Evolutionary conservation across 2,329 filamentous ascomycete species (phyloP).

Genomic region (Diaporthe ampelina): DNA sequence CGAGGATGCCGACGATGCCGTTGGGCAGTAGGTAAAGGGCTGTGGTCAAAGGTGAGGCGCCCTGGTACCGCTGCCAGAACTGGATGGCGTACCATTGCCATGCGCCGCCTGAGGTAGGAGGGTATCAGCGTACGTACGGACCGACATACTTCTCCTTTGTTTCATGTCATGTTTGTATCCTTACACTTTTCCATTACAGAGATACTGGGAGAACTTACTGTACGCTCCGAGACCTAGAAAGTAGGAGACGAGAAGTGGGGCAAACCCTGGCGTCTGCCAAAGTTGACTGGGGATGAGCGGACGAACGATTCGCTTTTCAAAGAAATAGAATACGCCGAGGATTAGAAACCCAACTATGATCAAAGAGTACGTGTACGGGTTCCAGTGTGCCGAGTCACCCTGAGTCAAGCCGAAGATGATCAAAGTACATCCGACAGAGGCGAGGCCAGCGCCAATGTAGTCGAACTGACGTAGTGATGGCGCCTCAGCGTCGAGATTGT

Average conservation of each 20-base stretch:
- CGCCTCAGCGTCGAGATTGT: not conserved
- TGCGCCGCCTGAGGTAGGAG: conserved; percentile 43
- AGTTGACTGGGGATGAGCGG: not conserved
- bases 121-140: not conserved
- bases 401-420: conserved; percentile 20
- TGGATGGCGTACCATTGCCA: conserved; percentile 56
- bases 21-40: conserved; percentile 61
- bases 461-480: not conserved
- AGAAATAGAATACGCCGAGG: not conserved
- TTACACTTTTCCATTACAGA: not conserved
- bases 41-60: conserved; percentile 54
- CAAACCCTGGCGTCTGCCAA: not conserved
- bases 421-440: conserved; percentile 2
- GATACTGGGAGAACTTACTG: not conserved
- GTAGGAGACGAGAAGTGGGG: not conserved
- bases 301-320: not conserved
- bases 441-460: not conserved
- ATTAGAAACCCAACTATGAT: not conserved
- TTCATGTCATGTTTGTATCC: not conserved
- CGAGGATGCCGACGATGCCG: conserved; percentile 58
- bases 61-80: conserved; percentile 55
- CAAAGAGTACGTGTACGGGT: conserved; percentile 5
- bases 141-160: not conserved
- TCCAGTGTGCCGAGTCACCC: conserved; percentile 10
- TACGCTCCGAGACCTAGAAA: not conserved